A percentile compares a stretch with the other conserved stretches of the same genome.
These are phyloP conservation scores for Lentinula detonsa DNA, from an alignment of 768 basidiomycete genomes.

Conservation along the genomic window DNA sequence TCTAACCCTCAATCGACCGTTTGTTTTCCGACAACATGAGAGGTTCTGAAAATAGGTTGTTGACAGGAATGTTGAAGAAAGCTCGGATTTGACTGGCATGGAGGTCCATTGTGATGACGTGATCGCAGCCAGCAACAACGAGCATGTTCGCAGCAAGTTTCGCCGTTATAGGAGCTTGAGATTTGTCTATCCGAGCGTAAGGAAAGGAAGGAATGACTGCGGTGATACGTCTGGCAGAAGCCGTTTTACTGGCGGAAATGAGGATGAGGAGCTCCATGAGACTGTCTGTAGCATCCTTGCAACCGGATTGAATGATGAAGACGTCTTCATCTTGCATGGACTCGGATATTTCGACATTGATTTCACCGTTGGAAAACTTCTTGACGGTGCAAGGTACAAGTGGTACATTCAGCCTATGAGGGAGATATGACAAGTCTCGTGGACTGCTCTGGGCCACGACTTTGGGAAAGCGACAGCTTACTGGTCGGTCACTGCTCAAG, in stretches of 20 bases:
- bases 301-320: conserved; percentile 94
- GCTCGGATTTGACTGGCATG: conserved; percentile 98
- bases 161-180: conserved; percentile 93
- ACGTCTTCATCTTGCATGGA: conserved; percentile 97
- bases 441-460: conserved; percentile 33
- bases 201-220: conserved; percentile 98
- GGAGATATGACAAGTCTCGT: conserved; percentile 43
- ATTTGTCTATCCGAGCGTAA: conserved; percentile 94
- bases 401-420: conserved; percentile 77
- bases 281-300: conserved; percentile 88
- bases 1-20: conserved; percentile 75
- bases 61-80: conserved; percentile 98
- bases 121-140: conserved; percentile 93
- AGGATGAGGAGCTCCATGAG: conserved; percentile 99
- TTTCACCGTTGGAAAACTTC: conserved; percentile 94
- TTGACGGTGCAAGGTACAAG: conserved; percentile 81
- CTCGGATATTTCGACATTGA: conserved; percentile 91
- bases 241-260: conserved; percentile 96
- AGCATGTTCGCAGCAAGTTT: conserved; percentile 99
- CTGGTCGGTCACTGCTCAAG: conserved; percentile 93
- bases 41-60: conserved; percentile 95
- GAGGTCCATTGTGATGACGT: conserved; percentile 99
- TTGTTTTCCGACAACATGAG: conserved; percentile 93
- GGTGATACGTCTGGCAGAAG: conserved; percentile 91
- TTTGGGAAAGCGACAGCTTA: conserved; percentile 54